Evolutionary conservation across 2,329 filamentous ascomycete species (phyloP).

Genomic region (Epichloe elymi): DNA sequence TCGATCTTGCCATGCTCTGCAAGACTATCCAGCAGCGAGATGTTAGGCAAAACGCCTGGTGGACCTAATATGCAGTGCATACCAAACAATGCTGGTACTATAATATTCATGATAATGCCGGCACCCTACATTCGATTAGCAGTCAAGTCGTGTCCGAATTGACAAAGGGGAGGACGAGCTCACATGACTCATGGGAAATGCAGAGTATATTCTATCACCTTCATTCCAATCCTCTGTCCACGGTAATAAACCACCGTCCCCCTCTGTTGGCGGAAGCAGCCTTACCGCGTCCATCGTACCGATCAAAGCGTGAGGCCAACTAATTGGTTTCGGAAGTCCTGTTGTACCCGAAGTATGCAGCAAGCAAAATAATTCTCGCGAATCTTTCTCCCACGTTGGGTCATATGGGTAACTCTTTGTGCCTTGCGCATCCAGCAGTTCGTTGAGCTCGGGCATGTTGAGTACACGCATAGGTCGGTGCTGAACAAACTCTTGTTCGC

Average conservation of each 20-base stretch:
- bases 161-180: conserved; percentile 4
- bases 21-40: conserved; percentile 20
- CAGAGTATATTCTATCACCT: conserved; percentile 20
- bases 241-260: conserved; percentile 17
- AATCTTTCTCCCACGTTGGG: conserved; percentile 20
- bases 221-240: conserved; percentile 18
- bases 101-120: conserved; percentile 27
- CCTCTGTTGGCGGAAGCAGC: conserved; percentile 19
- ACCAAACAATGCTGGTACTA: conserved; percentile 23
- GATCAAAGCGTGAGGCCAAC: conserved; percentile 19
- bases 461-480: conserved; percentile 16
- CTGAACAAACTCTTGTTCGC: conserved; percentile 9
- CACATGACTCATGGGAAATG: conserved; percentile 24
- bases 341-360: conserved; percentile 31
- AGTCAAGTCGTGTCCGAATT: not conserved
- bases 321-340: conserved; percentile 28
- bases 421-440: conserved; percentile 12
- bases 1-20: conserved; percentile 21
- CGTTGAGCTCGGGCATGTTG: conserved; percentile 15
- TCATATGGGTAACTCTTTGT: conserved; percentile 15
- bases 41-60: conserved; percentile 20
- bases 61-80: conserved; percentile 25
- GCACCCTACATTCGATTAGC: conserved; percentile 18
- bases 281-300: conserved; percentile 24
- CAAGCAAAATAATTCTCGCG: conserved; percentile 22